These are phyloP conservation scores for Ormosia emarginata DNA, from an alignment of 306 rosid species.

Conservation along the genomic window DNA sequence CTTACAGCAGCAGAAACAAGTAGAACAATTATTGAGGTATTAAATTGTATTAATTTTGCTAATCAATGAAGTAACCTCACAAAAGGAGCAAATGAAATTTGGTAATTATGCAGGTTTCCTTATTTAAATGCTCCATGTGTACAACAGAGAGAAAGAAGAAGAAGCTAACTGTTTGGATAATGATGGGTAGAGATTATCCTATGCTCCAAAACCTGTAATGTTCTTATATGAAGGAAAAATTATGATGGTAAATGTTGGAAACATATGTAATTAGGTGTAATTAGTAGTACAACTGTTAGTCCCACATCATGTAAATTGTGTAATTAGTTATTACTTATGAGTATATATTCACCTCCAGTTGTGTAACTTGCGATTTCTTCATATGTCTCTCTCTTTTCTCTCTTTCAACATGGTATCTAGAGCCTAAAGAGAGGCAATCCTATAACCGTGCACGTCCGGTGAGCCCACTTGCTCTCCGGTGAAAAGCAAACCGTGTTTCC, in stretches of 20 bases:
- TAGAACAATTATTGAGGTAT: constrained; percentile 91
- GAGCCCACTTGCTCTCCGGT: too few relatives aligned
- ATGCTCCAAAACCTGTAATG: constrained; percentile 8
- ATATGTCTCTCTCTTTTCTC: too few relatives aligned
- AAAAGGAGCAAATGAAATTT: constrained; percentile 3
- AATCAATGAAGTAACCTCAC: neutral
- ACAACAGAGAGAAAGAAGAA: neutral
- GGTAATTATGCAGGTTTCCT: constrained; percentile 5
- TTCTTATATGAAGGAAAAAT: neutral
- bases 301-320: too few relatives aligned
- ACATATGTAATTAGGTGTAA: too few relatives aligned
- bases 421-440: too few relatives aligned
- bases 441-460: too few relatives aligned
- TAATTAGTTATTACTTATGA: too few relatives aligned
- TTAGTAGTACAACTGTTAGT: too few relatives aligned
- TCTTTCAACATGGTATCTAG: too few relatives aligned
- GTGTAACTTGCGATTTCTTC: too few relatives aligned
- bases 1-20: constrained; percentile 79
- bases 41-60: constrained; percentile 14
- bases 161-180: constrained; percentile 2
- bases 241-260: constrained; percentile 2
- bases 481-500: too few relatives aligned
- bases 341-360: too few relatives aligned
- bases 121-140: constrained; percentile 2
- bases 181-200: neutral